These are phyloP conservation scores for Citrus sp. DNA, from an alignment of 345 rosid genomes.

Conservation along the genomic window DNA sequence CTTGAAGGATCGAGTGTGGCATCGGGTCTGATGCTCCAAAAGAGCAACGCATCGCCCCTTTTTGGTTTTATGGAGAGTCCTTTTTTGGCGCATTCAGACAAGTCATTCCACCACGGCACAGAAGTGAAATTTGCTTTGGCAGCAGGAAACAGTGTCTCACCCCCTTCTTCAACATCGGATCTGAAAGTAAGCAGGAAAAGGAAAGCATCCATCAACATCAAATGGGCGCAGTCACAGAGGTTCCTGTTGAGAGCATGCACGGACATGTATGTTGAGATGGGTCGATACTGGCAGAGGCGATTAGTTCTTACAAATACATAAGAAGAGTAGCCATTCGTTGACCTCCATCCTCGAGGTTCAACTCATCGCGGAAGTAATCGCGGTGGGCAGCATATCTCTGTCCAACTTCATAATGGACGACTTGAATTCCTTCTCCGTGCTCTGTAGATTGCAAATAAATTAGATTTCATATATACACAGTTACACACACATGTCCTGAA, in stretches of 20 bases:
- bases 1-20: constrained; percentile 82
- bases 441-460: constrained; percentile 40
- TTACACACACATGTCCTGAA: not conserved
- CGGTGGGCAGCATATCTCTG: constrained; percentile 86
- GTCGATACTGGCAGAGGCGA: not conserved
- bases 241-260: not conserved
- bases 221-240: too few species aligned
- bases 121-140: constrained; percentile 62
- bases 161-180: constrained; percentile 96
- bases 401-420: constrained; percentile 85
- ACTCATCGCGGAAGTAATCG: constrained; percentile 89
- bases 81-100: constrained; percentile 76
- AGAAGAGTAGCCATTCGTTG: constrained; percentile 90
- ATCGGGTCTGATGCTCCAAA: constrained; percentile 96
- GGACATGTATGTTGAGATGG: not conserved
- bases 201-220: not conserved
- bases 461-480: too few species aligned
- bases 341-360: constrained; percentile 84
- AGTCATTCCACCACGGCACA: constrained; percentile 74
- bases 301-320: constrained; percentile 74
- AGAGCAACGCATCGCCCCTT: constrained; percentile 83
- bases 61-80: constrained; percentile 80
- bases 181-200: constrained; percentile 32
- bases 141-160: constrained; percentile 87
- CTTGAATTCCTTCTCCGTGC: constrained; percentile 89